Evolutionary conservation across 139 green algal genomes (phyloP).

Genomic region (Tetradesmus lagerheimii): DNA sequence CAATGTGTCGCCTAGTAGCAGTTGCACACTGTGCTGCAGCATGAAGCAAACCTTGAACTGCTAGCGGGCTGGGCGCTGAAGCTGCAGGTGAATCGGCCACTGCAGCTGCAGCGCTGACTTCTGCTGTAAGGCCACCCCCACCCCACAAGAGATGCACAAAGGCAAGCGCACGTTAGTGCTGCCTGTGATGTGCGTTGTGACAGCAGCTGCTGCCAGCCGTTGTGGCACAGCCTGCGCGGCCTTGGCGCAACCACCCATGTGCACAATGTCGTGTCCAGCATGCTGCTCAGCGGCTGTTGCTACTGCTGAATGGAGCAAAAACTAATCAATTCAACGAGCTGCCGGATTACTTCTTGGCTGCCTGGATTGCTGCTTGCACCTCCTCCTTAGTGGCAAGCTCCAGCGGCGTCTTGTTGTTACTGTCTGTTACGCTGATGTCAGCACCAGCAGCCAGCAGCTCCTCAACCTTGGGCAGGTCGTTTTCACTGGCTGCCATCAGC

Average conservation of each 20-base stretch:
- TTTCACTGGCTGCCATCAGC: slow-evolving; percentile 89
- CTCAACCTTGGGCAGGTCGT: slow-evolving; percentile 93
- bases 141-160: too few relatives aligned
- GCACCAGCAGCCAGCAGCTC: slow-evolving; percentile 90
- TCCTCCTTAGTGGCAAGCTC: slow-evolving; percentile 82
- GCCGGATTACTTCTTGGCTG: background rate
- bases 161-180: background rate
- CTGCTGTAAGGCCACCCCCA: too few relatives aligned
- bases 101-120: background rate
- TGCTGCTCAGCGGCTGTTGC: too few relatives aligned
- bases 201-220: background rate
- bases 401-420: slow-evolving; percentile 76
- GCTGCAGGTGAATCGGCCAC: too few relatives aligned
- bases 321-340: background rate
- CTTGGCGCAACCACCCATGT: background rate
- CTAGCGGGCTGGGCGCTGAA: background rate
- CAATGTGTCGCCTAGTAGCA: background rate
- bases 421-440: slow-evolving; percentile 70
- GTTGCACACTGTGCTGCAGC: background rate
- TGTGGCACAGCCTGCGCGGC: too few relatives aligned
- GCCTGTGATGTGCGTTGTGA: background rate
- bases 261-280: too few relatives aligned
- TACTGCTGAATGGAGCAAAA: too few relatives aligned
- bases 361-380: slow-evolving; percentile 41
- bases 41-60: background rate